Base-by-base conservation (phyloP, 768 basidiomycete genomes). In the Termitomyces sp. region DNA sequence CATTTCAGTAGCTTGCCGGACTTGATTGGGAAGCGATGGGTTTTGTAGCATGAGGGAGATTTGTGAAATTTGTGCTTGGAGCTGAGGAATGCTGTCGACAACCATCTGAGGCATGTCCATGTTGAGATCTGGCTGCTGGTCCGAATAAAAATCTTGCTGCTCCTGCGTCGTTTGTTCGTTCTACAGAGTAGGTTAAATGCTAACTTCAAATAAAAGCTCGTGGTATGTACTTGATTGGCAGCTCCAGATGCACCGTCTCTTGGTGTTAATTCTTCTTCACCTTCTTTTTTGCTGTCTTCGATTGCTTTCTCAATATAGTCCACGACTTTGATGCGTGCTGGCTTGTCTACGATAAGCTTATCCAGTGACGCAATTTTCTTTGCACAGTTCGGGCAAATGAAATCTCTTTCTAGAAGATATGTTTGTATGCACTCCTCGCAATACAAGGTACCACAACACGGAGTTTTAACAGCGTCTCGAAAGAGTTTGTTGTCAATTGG, bases 361-460 rank as follows among this genome's bases (percentile, higher is more conserved):
- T 97, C 95, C 66, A 98, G 76, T 37, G 91, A 94, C 3, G 88
- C 81, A 60, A 98, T 85, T 75, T 90, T 94, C 73, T 88, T 88
- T 62, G 85, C 81, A 72, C 97, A 98, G 64, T 87, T 86, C 8
- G 93, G 95, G 74, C 96, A 98, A 58, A 89, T 76, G 72, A 98
- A 98, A 76, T 97, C 95, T 73, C 92, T 86, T 72, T 98, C 96
- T 63, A 96, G 83, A 53, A 99, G 79, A 73, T 95, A 83, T 45
- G 91, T 94, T 72, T 95, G 91, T 62, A 99, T 91, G 75, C 96
- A 98, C 72, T 98, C 96, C 74, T 98, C 95, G 80, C 96, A 98
- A 74, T 91, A 99, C 13, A 82, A 68, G 44, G 88, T 92, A 65
- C 83, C 85, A 78, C 96, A 98, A 74, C 96, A 98, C 2, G 97